Evolutionary conservation across 495 filamentous ascomycete species (phyloP).

Genomic region (Astrothelium macrocarpum): DNA sequence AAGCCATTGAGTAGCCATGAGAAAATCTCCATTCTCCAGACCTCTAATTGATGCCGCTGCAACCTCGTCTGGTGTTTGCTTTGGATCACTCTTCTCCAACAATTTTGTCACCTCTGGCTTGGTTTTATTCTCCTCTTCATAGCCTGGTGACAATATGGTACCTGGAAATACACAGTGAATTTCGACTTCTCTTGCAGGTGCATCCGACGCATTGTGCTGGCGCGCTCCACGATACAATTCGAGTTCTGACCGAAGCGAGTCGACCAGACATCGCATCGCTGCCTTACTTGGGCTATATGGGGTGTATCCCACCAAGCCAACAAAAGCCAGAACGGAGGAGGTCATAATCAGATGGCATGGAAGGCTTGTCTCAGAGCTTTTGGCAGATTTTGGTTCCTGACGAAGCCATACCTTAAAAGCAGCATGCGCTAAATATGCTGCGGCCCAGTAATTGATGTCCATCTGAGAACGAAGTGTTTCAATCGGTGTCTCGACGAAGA

Average conservation of each 20-base stretch:
- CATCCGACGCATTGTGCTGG: slow-evolving; percentile 38
- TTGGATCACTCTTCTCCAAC: slow-evolving; percentile 72
- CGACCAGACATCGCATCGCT: slow-evolving; percentile 73
- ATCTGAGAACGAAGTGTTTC: slow-evolving; percentile 64
- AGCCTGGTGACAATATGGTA: slow-evolving; percentile 66
- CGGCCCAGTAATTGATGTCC: slow-evolving; percentile 85
- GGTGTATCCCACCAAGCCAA: slow-evolving; percentile 70
- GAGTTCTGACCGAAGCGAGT: slow-evolving; percentile 75
- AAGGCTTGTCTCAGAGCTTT: slow-evolving; percentile 13
- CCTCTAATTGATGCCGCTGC: slow-evolving; percentile 58
- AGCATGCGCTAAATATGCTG: slow-evolving; percentile 75
- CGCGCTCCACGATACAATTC: slow-evolving; percentile 63
- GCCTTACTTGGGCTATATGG: slow-evolving; percentile 80
- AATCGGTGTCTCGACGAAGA: slow-evolving; percentile 67
- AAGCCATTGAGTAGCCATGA: slow-evolving; percentile 61
- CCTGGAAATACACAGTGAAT: slow-evolving; percentile 80
- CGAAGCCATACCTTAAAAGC: slow-evolving; percentile 46
- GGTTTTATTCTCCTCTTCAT: slow-evolving; percentile 64
- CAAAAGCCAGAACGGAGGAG: slow-evolving; percentile 63
- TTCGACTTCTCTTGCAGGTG: slow-evolving; percentile 49
- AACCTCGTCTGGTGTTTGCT: slow-evolving; percentile 67
- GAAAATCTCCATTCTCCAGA: slow-evolving; percentile 70
- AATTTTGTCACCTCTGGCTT: slow-evolving; percentile 77
- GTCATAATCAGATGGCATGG: slow-evolving; percentile 83
- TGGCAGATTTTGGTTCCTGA: slow-evolving; percentile 38